Evolutionary conservation across 352 stramenopile species (phyloP).

Genomic region (Globisporangium spinosum): DNA sequence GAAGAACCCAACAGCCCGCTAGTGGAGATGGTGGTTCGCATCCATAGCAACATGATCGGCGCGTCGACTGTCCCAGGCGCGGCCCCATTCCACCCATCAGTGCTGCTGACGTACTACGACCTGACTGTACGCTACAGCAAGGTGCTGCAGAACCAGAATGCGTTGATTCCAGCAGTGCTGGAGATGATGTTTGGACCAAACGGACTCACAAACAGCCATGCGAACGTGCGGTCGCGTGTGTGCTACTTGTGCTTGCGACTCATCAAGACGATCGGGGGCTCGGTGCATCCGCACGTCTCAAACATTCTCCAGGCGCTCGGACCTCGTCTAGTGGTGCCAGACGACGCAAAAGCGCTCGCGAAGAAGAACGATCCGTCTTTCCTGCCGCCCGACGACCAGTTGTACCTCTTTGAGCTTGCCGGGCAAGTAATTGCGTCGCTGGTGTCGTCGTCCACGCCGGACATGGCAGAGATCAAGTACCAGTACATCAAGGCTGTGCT

Average conservation of each 20-base stretch:
- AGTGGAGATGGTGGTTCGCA: conserved; percentile 59
- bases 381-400: conserved; percentile 67
- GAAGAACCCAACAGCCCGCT: conserved; percentile 65
- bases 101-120: conserved; percentile 84
- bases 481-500: conserved; percentile 73
- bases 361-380: conserved; percentile 45
- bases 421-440: conserved; percentile 80
- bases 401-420: conserved; percentile 86
- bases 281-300: conserved; percentile 70
- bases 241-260: conserved; percentile 83
- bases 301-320: conserved; percentile 67
- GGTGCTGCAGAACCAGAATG: conserved; percentile 62
- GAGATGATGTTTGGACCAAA: conserved; percentile 77
- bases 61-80: conserved; percentile 24
- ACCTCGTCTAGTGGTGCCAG: conserved; percentile 54
- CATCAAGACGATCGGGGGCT: conserved; percentile 66
- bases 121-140: conserved; percentile 70
- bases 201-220: conserved; percentile 59
- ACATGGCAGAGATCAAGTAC: conserved; percentile 65
- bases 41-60: conserved; percentile 60
- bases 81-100: conserved; percentile 34
- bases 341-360: conserved; percentile 33
- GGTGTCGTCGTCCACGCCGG: conserved; percentile 19
- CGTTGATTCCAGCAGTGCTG: conserved; percentile 65
- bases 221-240: conserved; percentile 68